Evolutionary conservation across 768 basidiomycete species (phyloP).

Genomic region (Holtermanniella nyarrowii): DNA sequence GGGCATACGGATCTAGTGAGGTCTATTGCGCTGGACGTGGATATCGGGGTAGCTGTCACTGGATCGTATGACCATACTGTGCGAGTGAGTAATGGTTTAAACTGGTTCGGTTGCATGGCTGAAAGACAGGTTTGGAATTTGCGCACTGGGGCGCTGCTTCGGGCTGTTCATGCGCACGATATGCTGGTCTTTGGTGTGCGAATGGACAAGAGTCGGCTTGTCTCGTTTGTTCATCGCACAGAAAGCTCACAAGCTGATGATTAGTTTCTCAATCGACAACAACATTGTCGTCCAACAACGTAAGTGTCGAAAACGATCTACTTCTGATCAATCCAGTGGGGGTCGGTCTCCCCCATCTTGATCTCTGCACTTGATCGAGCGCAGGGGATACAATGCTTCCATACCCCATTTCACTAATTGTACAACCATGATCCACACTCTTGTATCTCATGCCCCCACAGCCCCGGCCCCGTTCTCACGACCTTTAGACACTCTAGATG

Average conservation of each 20-base stretch:
- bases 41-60: slow-evolving; percentile 11
- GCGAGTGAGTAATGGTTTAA: slow-evolving; percentile 6
- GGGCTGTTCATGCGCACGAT: slow-evolving; percentile 2
- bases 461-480: too few relatives aligned
- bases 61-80: slow-evolving; percentile 29
- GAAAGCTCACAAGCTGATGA: too few relatives aligned
- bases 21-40: slow-evolving; percentile 8
- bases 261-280: not conserved
- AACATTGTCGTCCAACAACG: not conserved
- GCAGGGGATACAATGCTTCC: not conserved
- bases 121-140: slow-evolving; percentile 16
- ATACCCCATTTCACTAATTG: not conserved
- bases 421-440: too few relatives aligned
- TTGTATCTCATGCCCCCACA: not conserved
- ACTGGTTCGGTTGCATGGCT: too few relatives aligned
- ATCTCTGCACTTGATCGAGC: not conserved
- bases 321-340: not conserved
- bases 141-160: slow-evolving; percentile 7
- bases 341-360: not conserved
- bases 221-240: slow-evolving; percentile 11
- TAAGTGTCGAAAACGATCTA: not conserved
- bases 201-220: slow-evolving; percentile 2
- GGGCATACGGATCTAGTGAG: slow-evolving; percentile 24
- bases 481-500: too few relatives aligned
- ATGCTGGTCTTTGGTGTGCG: slow-evolving; percentile 12